Evolutionary conservation across 2,329 filamentous ascomycete genomes (phyloP), one percentile per base, ranked within the genome.

Genomic region (Neurospora sp.): DNA sequence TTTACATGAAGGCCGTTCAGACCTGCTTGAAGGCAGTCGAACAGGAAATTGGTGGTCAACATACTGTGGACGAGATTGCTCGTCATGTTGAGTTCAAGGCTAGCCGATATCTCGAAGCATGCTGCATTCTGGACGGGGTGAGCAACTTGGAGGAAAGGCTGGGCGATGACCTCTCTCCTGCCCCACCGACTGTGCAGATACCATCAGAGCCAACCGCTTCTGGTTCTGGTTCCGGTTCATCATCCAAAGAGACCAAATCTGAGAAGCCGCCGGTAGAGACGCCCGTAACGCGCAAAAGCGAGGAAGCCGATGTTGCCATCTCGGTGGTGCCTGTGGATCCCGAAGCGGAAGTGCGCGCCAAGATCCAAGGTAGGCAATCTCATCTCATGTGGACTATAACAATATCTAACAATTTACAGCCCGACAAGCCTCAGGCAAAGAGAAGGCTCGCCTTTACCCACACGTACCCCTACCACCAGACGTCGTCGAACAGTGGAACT

Each of bases 1-100:
- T 91, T 0, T 95, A 93, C 78, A 90, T 89, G 85, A 90, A 89
- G 76, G 91, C 90, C 0, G 91, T 93, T 1, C 86, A 91, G 76
- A 84, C 87, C 3, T 93, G 91, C 75, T 89, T 91, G 83, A 84
- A 84, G 70, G 89, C 90, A n/a, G 88, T 90, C 2, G 90, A 93
- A 67, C 83, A 87, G 46, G 86, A 89, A 70, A 79, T 88, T 8
- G 79, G 81, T 0, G 85, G 84, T 1, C 78, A 79, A 39, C 78
- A 78, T 0, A 80, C 81, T 4, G 82, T 82, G 2, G 87, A 89
- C 68, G 81, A 84, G 19, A 81, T 89, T 38, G 79, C 86, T 66
- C 86, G 80, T 23, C 83, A 79, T 11, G 82, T 89, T 1, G 86
- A 90, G 76, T 80, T 83, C 42, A 84, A 84, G 70, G 83, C 84